Conservation (phyloP, 306 rosid genomes). For the Inga leiocalycina region DNA sequence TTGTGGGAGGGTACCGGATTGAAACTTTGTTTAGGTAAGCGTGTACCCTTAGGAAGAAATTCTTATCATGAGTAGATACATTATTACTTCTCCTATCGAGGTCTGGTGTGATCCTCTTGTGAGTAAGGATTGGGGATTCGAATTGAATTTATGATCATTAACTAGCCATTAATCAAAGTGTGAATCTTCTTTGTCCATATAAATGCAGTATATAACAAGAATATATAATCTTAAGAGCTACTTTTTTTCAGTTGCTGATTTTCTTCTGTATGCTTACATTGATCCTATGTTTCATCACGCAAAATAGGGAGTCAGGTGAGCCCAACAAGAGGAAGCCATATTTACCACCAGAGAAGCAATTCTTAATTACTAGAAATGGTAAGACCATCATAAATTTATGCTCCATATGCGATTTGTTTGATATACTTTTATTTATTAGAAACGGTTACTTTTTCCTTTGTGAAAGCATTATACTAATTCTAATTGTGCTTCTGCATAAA, state of each 20-base stretch:
- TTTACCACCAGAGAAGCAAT: constrained; percentile 85
- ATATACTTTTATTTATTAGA: neutral
- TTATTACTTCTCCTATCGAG: neutral
- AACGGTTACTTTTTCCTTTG: neutral
- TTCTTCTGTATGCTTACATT: neutral
- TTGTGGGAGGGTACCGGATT: neutral
- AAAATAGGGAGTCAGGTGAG: constrained; percentile 90
- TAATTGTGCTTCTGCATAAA: neutral
- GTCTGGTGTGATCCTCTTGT: neutral
- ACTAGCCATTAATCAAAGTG: neutral
- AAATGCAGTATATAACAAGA: neutral
- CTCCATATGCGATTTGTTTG: neutral
- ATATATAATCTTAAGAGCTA: neutral
- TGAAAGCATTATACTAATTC: neutral
- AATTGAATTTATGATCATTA: constrained; percentile 11
- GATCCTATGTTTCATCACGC: constrained; percentile 14
- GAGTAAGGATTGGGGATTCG: neutral
- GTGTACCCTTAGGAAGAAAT: neutral
- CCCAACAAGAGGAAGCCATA: constrained; percentile 88
- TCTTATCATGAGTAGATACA: neutral
- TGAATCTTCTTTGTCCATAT: neutral
- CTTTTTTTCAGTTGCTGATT: neutral
- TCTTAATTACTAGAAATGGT: constrained; percentile 94
- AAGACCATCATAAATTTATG: neutral
- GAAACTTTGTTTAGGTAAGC: neutral